These are phyloP conservation scores for Royoungia palumana DNA, from an alignment of 768 basidiomycete species.

Conservation along the genomic window DNA sequence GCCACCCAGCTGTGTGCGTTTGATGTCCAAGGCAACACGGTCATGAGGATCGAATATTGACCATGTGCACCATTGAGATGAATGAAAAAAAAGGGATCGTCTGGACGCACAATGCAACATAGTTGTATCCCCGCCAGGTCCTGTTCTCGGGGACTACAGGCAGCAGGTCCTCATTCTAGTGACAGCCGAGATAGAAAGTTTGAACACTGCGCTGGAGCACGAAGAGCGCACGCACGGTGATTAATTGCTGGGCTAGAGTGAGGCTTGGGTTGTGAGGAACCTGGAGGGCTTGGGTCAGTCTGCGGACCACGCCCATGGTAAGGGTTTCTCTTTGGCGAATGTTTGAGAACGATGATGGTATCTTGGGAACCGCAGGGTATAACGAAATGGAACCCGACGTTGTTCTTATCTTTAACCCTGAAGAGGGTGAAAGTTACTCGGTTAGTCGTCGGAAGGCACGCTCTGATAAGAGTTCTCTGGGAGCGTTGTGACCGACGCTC, in stretches of 20 bases:
- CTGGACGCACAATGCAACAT: slow-evolving; percentile 55
- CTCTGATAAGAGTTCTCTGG: no score
- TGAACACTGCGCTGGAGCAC: slow-evolving; percentile 2
- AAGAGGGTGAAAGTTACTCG: background rate
- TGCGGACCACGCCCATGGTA: slow-evolving; percentile 25
- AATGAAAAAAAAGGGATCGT: background rate
- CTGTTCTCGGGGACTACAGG: slow-evolving; percentile 64
- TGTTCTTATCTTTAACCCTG: slow-evolving; percentile 9
- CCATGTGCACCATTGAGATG: background rate
- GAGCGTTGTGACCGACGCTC: no score
- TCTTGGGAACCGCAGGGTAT: slow-evolving; percentile 1
- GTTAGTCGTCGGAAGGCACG: background rate
- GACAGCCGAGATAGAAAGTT: slow-evolving; percentile 16
- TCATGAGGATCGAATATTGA: no score
- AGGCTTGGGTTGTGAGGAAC: slow-evolving; percentile 52
- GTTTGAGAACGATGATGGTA: background rate
- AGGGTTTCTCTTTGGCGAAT: background rate
- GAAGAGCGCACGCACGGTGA: slow-evolving; percentile 41
- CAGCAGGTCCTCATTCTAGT: slow-evolving; percentile 65
- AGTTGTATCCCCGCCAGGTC: slow-evolving; percentile 65
- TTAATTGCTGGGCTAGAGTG: slow-evolving; percentile 53
- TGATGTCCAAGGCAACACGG: slow-evolving; percentile 2
- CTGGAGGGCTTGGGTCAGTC: slow-evolving; percentile 39
- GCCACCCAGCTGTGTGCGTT: slow-evolving; percentile 63
- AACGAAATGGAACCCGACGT: background rate